These are phyloP conservation scores for Spiromastix sp. DNA, from an alignment of 2,329 filamentous ascomycete species.

Conservation along the genomic window DNA sequence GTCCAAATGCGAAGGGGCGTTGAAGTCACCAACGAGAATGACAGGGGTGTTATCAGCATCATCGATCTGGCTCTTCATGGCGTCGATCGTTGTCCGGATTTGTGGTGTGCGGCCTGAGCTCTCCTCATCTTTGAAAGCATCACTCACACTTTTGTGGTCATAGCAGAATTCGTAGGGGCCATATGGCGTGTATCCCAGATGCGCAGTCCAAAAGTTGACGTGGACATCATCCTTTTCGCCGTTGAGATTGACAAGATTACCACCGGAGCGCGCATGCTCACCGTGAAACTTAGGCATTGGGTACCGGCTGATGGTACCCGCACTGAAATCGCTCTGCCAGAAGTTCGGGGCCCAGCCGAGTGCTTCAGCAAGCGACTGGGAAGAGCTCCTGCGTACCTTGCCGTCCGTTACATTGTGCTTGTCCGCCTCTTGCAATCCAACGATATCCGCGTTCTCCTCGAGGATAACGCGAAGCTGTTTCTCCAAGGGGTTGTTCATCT, in stretches of 20 bases:
- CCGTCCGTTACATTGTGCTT: too few species aligned
- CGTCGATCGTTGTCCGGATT: conserved; percentile 25
- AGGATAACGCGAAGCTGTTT: conserved; percentile 31
- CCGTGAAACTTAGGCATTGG: conserved; percentile 25
- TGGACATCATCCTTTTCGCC: conserved; percentile 22
- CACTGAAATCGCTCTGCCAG: conserved; percentile 23
- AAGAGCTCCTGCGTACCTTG: conserved; percentile 19
- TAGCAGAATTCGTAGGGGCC: conserved; percentile 38
- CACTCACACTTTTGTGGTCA: conserved; percentile 21
- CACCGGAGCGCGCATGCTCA: conserved; percentile 19
- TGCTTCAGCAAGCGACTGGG: conserved; percentile 29
- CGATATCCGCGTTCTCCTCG: conserved; percentile 23
- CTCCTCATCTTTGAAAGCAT: conserved; percentile 26
- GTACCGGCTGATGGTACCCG: conserved; percentile 30
- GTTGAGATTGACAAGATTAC: conserved; percentile 27
- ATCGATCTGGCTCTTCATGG: conserved; percentile 23
- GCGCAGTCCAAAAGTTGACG: conserved; percentile 28
- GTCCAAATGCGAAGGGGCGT: conserved; percentile 36
- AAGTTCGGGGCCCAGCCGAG: conserved; percentile 33
- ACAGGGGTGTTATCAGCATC: conserved; percentile 25
- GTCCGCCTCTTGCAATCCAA: conserved; percentile 30
- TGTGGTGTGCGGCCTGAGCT: conserved; percentile 30
- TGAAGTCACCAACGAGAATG: conserved; percentile 33
- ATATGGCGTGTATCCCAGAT: conserved; percentile 31
- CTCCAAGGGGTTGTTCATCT: conserved; percentile 27